Evolutionary conservation across 192 early-diverging fungal genomes (phyloP).

Genomic region (Podila horticola): DNA sequence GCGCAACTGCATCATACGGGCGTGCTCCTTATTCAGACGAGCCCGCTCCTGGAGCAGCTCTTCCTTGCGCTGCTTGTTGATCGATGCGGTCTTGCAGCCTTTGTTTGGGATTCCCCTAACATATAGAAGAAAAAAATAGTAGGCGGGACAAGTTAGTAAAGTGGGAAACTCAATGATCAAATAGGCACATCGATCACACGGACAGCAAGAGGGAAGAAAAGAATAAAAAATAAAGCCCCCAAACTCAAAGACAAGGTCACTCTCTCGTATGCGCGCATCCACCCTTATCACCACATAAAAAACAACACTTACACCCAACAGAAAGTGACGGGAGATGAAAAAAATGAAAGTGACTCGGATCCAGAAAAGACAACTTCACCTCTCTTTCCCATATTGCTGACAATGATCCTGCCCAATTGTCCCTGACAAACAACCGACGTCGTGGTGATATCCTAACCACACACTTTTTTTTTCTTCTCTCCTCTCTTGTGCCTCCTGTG

Average conservation of each 20-base stretch:
- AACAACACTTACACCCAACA: neutral
- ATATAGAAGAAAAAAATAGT: neutral
- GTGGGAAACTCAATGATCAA: slow-evolving; percentile 7
- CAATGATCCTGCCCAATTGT: too few relatives aligned
- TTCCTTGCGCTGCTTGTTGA: slow-evolving; percentile 32
- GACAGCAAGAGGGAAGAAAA: neutral
- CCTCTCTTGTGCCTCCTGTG: too few relatives aligned
- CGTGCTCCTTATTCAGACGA: slow-evolving; percentile 24
- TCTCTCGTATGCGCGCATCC: neutral
- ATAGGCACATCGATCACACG: neutral
- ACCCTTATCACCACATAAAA: neutral
- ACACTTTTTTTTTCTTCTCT: too few relatives aligned
- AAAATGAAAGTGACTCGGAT: slow-evolving; percentile 1
- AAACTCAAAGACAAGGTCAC: neutral
- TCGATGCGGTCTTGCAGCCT: slow-evolving; percentile 17
- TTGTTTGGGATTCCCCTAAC: slow-evolving; percentile 37
- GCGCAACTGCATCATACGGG: slow-evolving; percentile 23
- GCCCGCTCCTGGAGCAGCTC: slow-evolving; percentile 33
- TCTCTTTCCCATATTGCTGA: neutral
- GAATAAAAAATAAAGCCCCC: neutral
- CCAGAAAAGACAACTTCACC: neutral
- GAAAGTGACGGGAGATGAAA: slow-evolving; percentile 1
- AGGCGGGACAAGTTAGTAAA: neutral
- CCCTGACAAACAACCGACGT: too few relatives aligned
- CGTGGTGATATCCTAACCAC: too few relatives aligned